phyloP scores from a whole-genome alignment of 208 protist species.

The Leishmania gerbilli region DNA sequence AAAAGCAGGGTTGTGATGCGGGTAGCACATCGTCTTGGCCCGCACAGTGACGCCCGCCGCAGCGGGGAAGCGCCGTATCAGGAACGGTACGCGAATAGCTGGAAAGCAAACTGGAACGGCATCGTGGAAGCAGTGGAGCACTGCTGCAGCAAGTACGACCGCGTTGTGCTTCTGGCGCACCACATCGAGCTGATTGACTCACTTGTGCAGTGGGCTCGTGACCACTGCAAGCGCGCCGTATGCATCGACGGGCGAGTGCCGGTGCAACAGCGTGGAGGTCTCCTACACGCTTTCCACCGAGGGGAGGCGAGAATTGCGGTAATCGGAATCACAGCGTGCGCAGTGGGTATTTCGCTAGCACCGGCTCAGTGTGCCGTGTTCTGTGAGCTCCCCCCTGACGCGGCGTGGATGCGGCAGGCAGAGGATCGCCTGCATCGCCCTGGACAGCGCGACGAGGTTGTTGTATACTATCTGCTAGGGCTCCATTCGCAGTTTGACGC shows the following conservation, averaged over 20 bases:
- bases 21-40: conserved; percentile 25
- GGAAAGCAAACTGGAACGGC: conserved; percentile 55
- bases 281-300: conserved; percentile 48
- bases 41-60: not conserved
- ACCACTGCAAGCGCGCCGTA: conserved; percentile 35
- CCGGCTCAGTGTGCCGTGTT: conserved; percentile 76
- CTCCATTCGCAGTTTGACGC: conserved; percentile 65
- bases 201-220: conserved; percentile 32
- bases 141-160: conserved; percentile 52
- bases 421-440: conserved; percentile 85
- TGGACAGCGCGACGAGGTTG: conserved; percentile 54
- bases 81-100: conserved; percentile 55
- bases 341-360: conserved; percentile 75
- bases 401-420: conserved; percentile 77
- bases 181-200: conserved; percentile 68
- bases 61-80: conserved; percentile 38
- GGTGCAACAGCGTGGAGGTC: conserved; percentile 29
- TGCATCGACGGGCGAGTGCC: conserved; percentile 69
- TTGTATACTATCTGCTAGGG: conserved; percentile 71
- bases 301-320: conserved; percentile 52
- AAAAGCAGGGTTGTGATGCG: conserved; percentile 73
- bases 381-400: conserved; percentile 81
- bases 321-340: conserved; percentile 79
- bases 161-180: conserved; percentile 79
- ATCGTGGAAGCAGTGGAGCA: conserved; percentile 69